A percentile compares a stretch with the other conserved stretches of the same genome.
These are phyloP conservation scores for Amyloporia xantha DNA, from an alignment of 768 basidiomycete genomes.

Conservation along the genomic window DNA sequence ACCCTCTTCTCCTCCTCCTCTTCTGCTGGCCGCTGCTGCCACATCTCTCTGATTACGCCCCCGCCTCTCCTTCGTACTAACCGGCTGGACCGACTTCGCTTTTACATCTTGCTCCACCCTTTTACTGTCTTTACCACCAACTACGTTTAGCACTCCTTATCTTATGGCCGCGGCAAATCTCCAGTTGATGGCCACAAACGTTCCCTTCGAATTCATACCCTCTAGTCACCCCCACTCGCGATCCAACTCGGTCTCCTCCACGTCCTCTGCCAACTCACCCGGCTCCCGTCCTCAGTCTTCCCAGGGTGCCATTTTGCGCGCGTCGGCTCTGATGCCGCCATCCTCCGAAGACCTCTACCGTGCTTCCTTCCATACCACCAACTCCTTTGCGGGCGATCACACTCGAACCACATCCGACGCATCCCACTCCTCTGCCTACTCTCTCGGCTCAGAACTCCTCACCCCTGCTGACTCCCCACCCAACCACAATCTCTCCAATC, in stretches of 20 bases:
- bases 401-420: slow-evolving; percentile 34
- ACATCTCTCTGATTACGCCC: slow-evolving; percentile 22
- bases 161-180: slow-evolving; percentile 70
- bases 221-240: slow-evolving; percentile 58
- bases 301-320: slow-evolving; percentile 53
- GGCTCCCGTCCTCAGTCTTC: slow-evolving; percentile 75
- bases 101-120: slow-evolving; percentile 24
- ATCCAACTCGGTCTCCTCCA: slow-evolving; percentile 70
- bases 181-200: slow-evolving; percentile 60
- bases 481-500: slow-evolving; percentile 69
- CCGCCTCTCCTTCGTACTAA: slow-evolving; percentile 15
- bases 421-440: slow-evolving; percentile 38
- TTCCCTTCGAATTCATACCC: slow-evolving; percentile 69
- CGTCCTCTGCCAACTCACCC: slow-evolving; percentile 61
- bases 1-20: slow-evolving; percentile 6
- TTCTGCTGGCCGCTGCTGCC: slow-evolving; percentile 7
- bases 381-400: slow-evolving; percentile 38
- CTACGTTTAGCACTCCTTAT: slow-evolving; percentile 16
- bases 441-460: slow-evolving; percentile 34
- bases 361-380: slow-evolving; percentile 49
- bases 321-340: slow-evolving; percentile 43
- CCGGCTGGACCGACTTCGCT: slow-evolving; percentile 54
- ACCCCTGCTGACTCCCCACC: slow-evolving; percentile 57
- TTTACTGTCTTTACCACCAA: slow-evolving; percentile 33
- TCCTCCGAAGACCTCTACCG: slow-evolving; percentile 68